phyloP scores from a whole-genome alignment of 805 yeast genomes.

The Wickerhamomyces pijperi region DNA sequence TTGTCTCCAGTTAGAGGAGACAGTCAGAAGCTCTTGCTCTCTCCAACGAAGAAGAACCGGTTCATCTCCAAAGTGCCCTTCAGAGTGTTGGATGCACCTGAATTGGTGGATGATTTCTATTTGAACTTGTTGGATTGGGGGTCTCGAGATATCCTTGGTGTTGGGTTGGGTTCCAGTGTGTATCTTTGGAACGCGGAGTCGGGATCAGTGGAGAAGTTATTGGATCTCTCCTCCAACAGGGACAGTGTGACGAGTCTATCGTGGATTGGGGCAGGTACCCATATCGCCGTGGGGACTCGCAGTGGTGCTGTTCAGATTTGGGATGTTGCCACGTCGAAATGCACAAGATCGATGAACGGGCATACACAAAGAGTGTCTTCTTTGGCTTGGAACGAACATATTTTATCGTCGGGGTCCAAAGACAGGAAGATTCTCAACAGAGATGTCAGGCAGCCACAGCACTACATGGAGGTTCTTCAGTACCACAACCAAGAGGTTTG shows the following conservation, averaged over 20 bases:
- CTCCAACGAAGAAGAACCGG: slow-evolving; percentile 74
- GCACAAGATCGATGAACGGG: slow-evolving; percentile 87
- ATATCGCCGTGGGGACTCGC: slow-evolving; percentile 84
- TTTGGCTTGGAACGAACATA: slow-evolving; percentile 88
- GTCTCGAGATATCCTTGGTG: slow-evolving; percentile 75
- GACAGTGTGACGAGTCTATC: slow-evolving; percentile 68
- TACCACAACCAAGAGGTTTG: slow-evolving; percentile 91
- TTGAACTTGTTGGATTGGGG: slow-evolving; percentile 95
- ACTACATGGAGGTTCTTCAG: slow-evolving; percentile 59
- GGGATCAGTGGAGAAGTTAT: slow-evolving; percentile 72
- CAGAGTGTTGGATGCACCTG: slow-evolving; percentile 93
- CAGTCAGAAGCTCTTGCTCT: slow-evolving; percentile 64
- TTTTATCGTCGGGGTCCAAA: slow-evolving; percentile 77
- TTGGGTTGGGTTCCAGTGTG: slow-evolving; percentile 80
- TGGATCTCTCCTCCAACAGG: slow-evolving; percentile 71
- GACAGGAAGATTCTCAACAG: slow-evolving; percentile 80
- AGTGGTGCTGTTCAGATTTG: slow-evolving; percentile 87
- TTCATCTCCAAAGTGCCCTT: slow-evolving; percentile 80
- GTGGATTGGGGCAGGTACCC: slow-evolving; percentile 94
- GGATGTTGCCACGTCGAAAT: slow-evolving; percentile 77
- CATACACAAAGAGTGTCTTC: slow-evolving; percentile 80
- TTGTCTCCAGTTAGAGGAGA: slow-evolving; percentile 84
- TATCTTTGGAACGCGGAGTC: slow-evolving; percentile 85
- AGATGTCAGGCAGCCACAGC: slow-evolving; percentile 83
- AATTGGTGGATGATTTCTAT: slow-evolving; percentile 86